phyloP scores from a whole-genome alignment of 352 stramenopile species.

The Phytophthora melonis region DNA sequence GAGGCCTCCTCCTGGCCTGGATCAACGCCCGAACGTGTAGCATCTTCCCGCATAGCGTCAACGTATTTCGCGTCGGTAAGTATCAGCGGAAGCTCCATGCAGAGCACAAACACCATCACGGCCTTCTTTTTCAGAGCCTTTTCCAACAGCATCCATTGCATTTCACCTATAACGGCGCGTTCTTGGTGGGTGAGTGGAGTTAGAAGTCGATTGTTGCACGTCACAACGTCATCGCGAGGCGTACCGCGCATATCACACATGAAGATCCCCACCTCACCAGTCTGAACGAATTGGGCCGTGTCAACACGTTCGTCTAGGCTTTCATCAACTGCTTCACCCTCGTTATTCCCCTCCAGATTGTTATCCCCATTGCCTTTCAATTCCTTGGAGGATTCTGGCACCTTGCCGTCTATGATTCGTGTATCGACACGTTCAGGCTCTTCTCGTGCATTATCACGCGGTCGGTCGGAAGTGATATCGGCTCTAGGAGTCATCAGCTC shows the following conservation, averaged over 20 bases:
- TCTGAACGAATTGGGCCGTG: constrained; percentile 50
- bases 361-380: background rate
- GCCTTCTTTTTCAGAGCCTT: constrained; percentile 73
- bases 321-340: background rate
- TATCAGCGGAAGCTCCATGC: constrained; percentile 74
- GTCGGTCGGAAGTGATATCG: background rate
- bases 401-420: background rate
- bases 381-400: background rate
- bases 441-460: background rate
- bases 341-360: background rate
- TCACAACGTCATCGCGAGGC: constrained; percentile 50
- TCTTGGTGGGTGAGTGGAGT: constrained; percentile 60
- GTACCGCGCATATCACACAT: constrained; percentile 66
- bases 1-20: constrained; percentile 24
- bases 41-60: constrained; percentile 55
- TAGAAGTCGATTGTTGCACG: constrained; percentile 70
- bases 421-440: constrained; percentile 5
- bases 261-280: constrained; percentile 67
- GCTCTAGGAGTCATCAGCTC: background rate
- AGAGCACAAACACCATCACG: constrained; percentile 66
- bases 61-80: constrained; percentile 59
- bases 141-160: constrained; percentile 76
- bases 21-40: constrained; percentile 1
- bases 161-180: constrained; percentile 67
- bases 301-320: constrained; percentile 6